These are phyloP conservation scores for Torulaspora maleeae DNA, from an alignment of 805 yeast species.

Conservation along the genomic window DNA sequence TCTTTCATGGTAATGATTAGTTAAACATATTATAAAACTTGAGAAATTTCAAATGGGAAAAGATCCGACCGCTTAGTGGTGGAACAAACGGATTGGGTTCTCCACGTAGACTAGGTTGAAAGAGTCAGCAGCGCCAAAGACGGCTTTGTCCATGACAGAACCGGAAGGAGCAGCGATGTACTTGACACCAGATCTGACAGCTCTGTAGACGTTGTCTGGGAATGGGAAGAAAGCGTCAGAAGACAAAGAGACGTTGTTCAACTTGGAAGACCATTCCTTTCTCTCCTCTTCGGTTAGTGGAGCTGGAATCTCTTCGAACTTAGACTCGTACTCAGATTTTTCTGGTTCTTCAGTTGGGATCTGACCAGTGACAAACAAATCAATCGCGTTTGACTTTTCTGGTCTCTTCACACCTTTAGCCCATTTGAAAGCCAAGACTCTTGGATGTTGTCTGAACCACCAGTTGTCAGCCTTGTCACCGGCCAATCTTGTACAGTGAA, in stretches of 20 bases:
- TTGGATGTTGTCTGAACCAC: constrained; percentile 99
- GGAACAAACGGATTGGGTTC: constrained; percentile 97
- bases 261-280: constrained; percentile 76
- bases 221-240: constrained; percentile 99
- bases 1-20: neutral
- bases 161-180: constrained; percentile 97
- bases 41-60: neutral
- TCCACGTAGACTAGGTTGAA: constrained; percentile 88
- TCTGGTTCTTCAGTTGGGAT: constrained; percentile 91
- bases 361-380: constrained; percentile 85
- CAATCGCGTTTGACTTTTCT: constrained; percentile 97
- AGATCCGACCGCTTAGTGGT: constrained; percentile 52
- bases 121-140: constrained; percentile 91
- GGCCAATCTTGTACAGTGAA: constrained; percentile 98
- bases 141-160: constrained; percentile 95
- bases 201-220: constrained; percentile 98
- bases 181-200: constrained; percentile 93
- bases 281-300: constrained; percentile 83
- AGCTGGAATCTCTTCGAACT: constrained; percentile 76
- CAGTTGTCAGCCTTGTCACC: constrained; percentile 99
- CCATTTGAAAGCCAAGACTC: constrained; percentile 90
- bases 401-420: constrained; percentile 98
- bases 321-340: constrained; percentile 84
- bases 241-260: constrained; percentile 82
- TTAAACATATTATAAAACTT: constrained; percentile 4